These are phyloP conservation scores for Microcyclosporella mali DNA, from an alignment of 2,329 filamentous ascomycete genomes.

Conservation along the genomic window DNA sequence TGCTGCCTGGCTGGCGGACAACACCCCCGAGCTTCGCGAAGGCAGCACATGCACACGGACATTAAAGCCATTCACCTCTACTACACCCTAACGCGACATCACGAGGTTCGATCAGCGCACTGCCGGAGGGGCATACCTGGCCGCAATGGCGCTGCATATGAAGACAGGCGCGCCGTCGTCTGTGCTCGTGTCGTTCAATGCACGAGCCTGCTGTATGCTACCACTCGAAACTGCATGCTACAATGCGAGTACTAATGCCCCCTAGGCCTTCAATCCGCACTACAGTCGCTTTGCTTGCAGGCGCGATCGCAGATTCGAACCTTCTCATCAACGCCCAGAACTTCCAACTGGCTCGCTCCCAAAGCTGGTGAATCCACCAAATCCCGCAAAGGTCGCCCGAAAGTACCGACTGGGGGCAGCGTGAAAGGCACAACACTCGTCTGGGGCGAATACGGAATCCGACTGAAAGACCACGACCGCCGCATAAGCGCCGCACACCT, in stretches of 20 bases:
- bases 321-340: constrained; percentile 23
- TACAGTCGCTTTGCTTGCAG: constrained; percentile 21
- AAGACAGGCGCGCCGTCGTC: constrained; percentile 11
- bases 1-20: no score
- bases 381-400: constrained; percentile 78
- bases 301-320: constrained; percentile 18
- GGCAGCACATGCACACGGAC: no score
- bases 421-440: constrained; percentile 89
- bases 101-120: no score
- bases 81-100: no score
- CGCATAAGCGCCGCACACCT: constrained; percentile 81
- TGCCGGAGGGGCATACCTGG: no score
- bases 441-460: constrained; percentile 92
- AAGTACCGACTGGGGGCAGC: constrained; percentile 85
- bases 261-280: constrained; percentile 35
- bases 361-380: constrained; percentile 75
- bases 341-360: constrained; percentile 73
- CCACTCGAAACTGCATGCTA: no score
- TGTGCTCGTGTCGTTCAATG: constrained; percentile 25
- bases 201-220: constrained; percentile 25
- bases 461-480: constrained; percentile 89
- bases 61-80: no score
- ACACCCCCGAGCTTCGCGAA: no score
- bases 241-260: not conserved
- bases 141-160: not conserved